Percentiles rank a stretch among this genome's conserved stretches.
phyloP scores from a whole-genome alignment of 257 asterid genomes.

The Nemophila menziesii region DNA sequence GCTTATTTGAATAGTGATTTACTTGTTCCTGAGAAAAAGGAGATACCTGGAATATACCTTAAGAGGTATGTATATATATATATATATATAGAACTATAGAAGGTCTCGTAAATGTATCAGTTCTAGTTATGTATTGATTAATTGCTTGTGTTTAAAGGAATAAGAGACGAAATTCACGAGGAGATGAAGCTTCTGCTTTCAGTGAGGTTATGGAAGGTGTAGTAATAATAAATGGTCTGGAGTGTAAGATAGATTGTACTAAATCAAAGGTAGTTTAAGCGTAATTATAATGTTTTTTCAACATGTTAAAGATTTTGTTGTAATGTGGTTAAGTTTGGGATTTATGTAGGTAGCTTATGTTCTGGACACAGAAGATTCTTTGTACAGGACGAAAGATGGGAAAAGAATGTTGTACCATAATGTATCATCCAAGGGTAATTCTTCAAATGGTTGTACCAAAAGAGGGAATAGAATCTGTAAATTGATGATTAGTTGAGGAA shows the following conservation, averaged over 20 bases:
- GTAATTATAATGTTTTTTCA: not conserved
- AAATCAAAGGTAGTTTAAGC: constrained; percentile 48
- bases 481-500: constrained; percentile 30
- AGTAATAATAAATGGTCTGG: constrained; percentile 42
- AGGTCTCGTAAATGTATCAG: not conserved
- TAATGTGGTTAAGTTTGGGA: constrained; percentile 8
- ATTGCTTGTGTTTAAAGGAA: constrained; percentile 41
- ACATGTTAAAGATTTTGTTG: constrained; percentile 3
- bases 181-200: constrained; percentile 40
- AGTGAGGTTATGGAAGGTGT: constrained; percentile 52
- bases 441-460: constrained; percentile 9
- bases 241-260: constrained; percentile 41
- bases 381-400: constrained; percentile 34
- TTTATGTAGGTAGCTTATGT: constrained; percentile 50
- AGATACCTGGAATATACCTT: constrained; percentile 42
- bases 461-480: constrained; percentile 19
- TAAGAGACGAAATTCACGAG: constrained; percentile 28
- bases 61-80: constrained; percentile 66
- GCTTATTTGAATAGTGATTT: constrained; percentile 49
- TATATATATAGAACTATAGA: too few relatives aligned
- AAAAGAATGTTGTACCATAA: constrained; percentile 25
- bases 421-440: constrained; percentile 13
- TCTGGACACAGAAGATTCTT: constrained; percentile 61
- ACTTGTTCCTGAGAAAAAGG: constrained; percentile 34
- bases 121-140: not conserved